These are phyloP conservation scores for Didymosphaeria variabile DNA, from an alignment of 2,329 filamentous ascomycete species.

Conservation along the genomic window DNA sequence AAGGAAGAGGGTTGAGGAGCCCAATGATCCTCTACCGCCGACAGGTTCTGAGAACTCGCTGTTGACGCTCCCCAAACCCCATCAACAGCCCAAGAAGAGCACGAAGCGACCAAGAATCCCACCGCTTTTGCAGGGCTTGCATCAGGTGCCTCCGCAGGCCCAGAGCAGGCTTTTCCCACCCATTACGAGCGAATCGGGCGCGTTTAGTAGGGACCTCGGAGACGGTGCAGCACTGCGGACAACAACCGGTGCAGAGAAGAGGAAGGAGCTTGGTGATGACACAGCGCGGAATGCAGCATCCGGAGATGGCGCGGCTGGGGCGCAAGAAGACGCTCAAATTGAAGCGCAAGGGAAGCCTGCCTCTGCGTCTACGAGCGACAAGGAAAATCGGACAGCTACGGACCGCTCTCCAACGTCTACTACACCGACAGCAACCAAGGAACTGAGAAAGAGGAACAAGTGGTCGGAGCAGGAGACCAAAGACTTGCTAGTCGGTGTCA, in stretches of 20 bases:
- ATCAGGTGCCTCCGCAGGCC: conserved; percentile 66
- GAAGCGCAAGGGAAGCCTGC: background rate
- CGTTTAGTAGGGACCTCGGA: conserved; percentile 33
- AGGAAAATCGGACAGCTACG: conserved; percentile 5
- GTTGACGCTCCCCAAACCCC: conserved; percentile 52
- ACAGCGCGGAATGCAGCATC: background rate
- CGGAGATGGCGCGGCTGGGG: background rate
- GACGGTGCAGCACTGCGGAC: conserved; percentile 26
- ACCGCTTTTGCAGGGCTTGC: conserved; percentile 65
- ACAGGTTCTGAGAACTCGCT: conserved; percentile 31
- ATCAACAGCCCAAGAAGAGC: conserved; percentile 41
- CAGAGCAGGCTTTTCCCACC: conserved; percentile 68
- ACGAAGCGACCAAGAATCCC: conserved; percentile 53
- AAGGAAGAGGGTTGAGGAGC: conserved; percentile 30
- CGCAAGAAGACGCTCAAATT: background rate
- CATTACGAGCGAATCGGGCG: conserved; percentile 61
- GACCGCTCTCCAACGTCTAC: conserved; percentile 6
- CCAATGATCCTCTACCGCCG: conserved; percentile 23
- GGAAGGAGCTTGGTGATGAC: conserved; percentile 19
- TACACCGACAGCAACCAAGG: conserved; percentile 34
- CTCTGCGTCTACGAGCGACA: conserved; percentile 8
- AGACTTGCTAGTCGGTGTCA: conserved; percentile 66
- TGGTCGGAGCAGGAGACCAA: conserved; percentile 71
- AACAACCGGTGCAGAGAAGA: conserved; percentile 19
- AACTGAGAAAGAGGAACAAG: conserved; percentile 63